A percentile compares a stretch with the other conserved stretches of the same genome.
Evolutionary conservation across 805 yeast genomes (phyloP).

Genomic region (Pichia occidentalis): DNA sequence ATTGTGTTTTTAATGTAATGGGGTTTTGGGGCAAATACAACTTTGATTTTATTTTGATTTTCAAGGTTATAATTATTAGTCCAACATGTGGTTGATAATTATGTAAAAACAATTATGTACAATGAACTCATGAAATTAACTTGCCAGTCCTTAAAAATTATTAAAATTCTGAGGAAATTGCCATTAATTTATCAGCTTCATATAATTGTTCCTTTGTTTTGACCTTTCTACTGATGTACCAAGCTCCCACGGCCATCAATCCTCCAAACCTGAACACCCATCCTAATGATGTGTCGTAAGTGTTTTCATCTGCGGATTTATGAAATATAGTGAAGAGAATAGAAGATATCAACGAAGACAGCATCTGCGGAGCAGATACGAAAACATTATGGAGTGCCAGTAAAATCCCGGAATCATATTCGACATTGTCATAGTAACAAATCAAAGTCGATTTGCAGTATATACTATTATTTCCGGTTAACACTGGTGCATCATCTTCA

Average conservation of each 20-base stretch:
- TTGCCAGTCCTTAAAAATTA: not conserved
- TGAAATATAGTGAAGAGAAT: conserved; percentile 37
- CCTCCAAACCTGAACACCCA: conserved; percentile 59
- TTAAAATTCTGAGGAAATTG: conserved; percentile 5
- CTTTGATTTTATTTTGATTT: too few species aligned
- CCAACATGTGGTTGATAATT: too few species aligned
- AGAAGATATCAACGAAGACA: conserved; percentile 43
- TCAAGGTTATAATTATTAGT: too few species aligned
- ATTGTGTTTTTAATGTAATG: too few species aligned
- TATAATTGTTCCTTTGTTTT: conserved; percentile 35
- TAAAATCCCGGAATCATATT: conserved; percentile 50
- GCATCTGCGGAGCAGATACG: conserved; percentile 52
- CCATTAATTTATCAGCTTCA: conserved; percentile 27
- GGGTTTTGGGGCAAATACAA: too few species aligned
- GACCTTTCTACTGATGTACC: conserved; percentile 35
- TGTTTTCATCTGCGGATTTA: conserved; percentile 17
- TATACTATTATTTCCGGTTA: conserved; percentile 11
- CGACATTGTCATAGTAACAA: conserved; percentile 34
- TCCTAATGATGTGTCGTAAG: conserved; percentile 38
- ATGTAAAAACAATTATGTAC: too few species aligned
- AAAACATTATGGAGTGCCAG: conserved; percentile 53
- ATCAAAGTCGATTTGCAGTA: conserved; percentile 21
- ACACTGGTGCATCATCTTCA: conserved; percentile 9
- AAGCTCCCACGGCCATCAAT: conserved; percentile 41
- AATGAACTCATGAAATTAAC: not conserved